Evolutionary conservation across 1,284 basidiomycete species (phyloP).

Genomic region (Coniophora puteana): DNA sequence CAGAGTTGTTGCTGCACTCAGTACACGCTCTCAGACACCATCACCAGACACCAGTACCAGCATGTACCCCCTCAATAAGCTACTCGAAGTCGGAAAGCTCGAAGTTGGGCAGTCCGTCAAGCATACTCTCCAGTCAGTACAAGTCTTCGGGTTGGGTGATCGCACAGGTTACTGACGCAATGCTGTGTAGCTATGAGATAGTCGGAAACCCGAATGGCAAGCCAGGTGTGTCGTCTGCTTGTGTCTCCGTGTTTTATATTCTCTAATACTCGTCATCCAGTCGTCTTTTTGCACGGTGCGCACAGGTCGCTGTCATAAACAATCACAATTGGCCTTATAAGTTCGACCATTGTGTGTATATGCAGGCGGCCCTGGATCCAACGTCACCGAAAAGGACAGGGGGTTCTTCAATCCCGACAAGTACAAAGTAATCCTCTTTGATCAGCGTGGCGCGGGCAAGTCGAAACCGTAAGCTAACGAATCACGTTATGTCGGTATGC

Average conservation of each 20-base stretch:
- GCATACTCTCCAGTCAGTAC: no score
- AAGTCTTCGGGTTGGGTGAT: no score
- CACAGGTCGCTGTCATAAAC: constrained; percentile 3
- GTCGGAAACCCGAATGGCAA: constrained; percentile 73
- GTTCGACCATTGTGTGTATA: neutral
- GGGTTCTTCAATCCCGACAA: constrained; percentile 80
- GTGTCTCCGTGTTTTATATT: constrained; percentile 1
- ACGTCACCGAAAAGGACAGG: constrained; percentile 62
- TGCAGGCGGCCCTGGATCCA: constrained; percentile 74
- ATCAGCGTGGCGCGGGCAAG: constrained; percentile 87
- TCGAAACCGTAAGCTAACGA: constrained; percentile 63
- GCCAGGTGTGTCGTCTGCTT: constrained; percentile 53
- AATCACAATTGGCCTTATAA: constrained; percentile 1
- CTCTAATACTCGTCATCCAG: constrained; percentile 31
- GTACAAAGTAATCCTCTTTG: constrained; percentile 79
- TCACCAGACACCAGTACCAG: no score
- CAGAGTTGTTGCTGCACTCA: no score
- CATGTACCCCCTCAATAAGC: no score
- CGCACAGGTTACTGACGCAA: no score
- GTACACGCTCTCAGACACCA: no score
- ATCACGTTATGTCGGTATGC: neutral
- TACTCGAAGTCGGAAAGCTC: no score
- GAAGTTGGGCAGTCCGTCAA: no score
- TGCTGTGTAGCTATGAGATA: constrained; percentile 71
- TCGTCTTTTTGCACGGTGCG: constrained; percentile 79